Conservation (phyloP, 1,284 basidiomycete species). For the Phellinidium pouzarii region DNA sequence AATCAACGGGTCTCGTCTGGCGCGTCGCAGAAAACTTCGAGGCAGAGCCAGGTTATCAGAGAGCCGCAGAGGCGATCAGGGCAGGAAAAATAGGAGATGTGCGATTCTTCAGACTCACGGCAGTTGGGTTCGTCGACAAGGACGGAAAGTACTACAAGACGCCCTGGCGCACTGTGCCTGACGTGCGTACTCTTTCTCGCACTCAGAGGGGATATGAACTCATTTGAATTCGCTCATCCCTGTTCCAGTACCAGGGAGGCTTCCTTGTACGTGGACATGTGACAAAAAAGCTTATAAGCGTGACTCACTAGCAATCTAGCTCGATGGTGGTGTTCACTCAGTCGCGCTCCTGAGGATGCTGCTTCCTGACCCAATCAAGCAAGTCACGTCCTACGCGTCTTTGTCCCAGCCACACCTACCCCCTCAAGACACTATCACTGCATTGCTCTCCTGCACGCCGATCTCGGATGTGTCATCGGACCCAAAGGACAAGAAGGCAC, state of each 20-base stretch:
- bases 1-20: conserved; percentile 71
- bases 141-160: conserved; percentile 74
- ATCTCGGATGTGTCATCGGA: conserved; percentile 20
- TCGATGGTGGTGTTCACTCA: conserved; percentile 70
- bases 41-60: conserved; percentile 54
- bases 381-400: conserved; percentile 58
- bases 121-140: conserved; percentile 50
- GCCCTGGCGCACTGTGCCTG: conserved; percentile 76
- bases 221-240: not conserved
- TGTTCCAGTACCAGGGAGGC: conserved; percentile 70
- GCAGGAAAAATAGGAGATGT: conserved; percentile 60
- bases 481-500: conserved; percentile 46
- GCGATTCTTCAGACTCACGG: conserved; percentile 51
- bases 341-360: conserved; percentile 55
- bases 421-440: conserved; percentile 71
- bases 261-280: conserved; percentile 47
- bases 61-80: conserved; percentile 47
- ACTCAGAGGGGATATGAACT: not conserved
- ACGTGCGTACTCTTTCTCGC: conserved; percentile 41
- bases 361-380: conserved; percentile 45
- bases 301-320: conserved; percentile 29
- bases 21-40: conserved; percentile 83
- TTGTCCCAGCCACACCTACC: conserved; percentile 62
- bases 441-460: conserved; percentile 22
- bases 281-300: not conserved